A percentile compares a stretch with the other conserved stretches of the same genome.
phyloP scores from a whole-genome alignment of 2,329 filamentous ascomycete species.

The Diaporthe batatas region DNA sequence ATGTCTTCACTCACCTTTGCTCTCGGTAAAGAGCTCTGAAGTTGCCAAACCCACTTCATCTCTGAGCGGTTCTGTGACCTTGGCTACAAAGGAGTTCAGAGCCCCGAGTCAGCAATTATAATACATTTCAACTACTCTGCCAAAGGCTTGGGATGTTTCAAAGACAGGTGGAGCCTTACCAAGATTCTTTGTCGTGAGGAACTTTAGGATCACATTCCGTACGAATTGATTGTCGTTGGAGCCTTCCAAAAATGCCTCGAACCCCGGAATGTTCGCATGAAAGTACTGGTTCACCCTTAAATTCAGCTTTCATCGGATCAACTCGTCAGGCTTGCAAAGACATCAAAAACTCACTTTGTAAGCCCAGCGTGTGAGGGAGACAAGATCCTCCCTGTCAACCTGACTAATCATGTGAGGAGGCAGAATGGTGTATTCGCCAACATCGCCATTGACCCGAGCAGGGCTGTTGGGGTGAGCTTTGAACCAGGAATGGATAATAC shows the following conservation, averaged over 20 bases:
- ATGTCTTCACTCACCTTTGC: not conserved
- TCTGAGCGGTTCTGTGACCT: constrained; percentile 1
- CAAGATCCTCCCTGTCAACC: constrained; percentile 1
- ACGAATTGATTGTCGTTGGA: constrained; percentile 6
- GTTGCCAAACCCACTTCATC: not conserved
- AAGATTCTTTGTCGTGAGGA: not conserved
- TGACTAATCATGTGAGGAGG: not conserved
- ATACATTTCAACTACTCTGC: not conserved
- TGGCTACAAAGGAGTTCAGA: not conserved
- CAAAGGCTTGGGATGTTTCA: not conserved
- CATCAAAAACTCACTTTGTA: not conserved
- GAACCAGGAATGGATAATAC: constrained; percentile 2
- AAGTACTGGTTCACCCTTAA: no score
- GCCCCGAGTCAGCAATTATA: not conserved
- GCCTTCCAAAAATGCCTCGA: constrained; percentile 15
- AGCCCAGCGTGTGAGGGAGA: not conserved
- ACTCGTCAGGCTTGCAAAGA: not conserved
- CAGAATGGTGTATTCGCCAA: not conserved
- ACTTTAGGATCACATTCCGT: not conserved
- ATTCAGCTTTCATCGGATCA: no score
- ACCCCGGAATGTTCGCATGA: no score
- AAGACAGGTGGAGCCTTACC: not conserved
- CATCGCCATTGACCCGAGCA: not conserved
- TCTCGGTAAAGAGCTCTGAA: not conserved
- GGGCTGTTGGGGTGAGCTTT: not conserved